Conservation (phyloP, 495 filamentous ascomycete species). For the Aspergillus kassunensis region DNA sequence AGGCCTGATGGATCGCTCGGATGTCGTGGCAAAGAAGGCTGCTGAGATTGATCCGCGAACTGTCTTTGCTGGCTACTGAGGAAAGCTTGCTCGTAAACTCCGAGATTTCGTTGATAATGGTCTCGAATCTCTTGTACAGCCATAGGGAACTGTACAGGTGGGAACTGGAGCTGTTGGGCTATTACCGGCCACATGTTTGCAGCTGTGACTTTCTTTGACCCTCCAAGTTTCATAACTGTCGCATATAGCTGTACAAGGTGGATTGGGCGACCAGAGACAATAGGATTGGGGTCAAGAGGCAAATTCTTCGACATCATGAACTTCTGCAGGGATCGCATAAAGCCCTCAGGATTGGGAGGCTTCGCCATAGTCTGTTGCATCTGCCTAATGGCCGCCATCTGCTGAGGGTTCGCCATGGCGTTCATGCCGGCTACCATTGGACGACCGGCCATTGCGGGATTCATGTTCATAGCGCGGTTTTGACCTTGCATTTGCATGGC, state of each 20-base stretch:
- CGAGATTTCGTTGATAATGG: conserved; percentile 71
- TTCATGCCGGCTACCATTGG: conserved; percentile 40
- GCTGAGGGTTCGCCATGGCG: conserved; percentile 42
- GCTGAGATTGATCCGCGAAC: conserved; percentile 50
- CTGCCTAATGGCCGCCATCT: conserved; percentile 46
- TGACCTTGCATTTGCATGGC: conserved; percentile 57
- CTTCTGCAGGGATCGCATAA: conserved; percentile 65
- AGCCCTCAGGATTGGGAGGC: conserved; percentile 58
- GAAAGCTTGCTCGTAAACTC: conserved; percentile 70
- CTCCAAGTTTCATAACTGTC: conserved; percentile 69
- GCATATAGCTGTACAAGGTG: conserved; percentile 72
- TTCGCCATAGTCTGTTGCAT: conserved; percentile 64
- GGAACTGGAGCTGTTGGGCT: conserved; percentile 63
- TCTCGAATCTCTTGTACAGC: conserved; percentile 64
- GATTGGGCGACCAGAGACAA: conserved; percentile 65
- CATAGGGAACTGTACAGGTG: conserved; percentile 58
- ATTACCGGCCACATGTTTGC: conserved; percentile 69
- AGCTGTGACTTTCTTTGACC: conserved; percentile 67
- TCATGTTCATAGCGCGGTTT: conserved; percentile 63
- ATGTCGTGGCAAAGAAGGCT: conserved; percentile 39
- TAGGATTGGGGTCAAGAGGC: conserved; percentile 65
- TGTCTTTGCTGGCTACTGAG: conserved; percentile 55
- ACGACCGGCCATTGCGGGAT: conserved; percentile 39
- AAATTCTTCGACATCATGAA: conserved; percentile 70
- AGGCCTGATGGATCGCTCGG: conserved; percentile 33